These are phyloP conservation scores for Trichosporon ovoides DNA, from an alignment of 1,284 basidiomycete species.

Conservation along the genomic window DNA sequence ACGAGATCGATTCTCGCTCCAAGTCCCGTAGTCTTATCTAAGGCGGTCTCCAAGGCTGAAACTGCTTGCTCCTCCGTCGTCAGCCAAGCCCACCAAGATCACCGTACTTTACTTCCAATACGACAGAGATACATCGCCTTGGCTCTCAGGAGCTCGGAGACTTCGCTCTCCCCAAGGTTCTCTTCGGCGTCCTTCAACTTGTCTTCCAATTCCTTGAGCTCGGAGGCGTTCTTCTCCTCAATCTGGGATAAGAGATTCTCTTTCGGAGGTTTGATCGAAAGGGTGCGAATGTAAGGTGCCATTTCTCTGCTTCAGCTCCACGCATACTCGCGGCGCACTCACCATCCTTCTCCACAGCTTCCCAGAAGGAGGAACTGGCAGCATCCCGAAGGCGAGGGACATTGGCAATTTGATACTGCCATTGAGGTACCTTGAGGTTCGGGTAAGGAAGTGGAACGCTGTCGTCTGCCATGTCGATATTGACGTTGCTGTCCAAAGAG, in stretches of 20 bases:
- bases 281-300: slow-evolving; percentile 63
- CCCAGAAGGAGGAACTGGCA: slow-evolving; percentile 62
- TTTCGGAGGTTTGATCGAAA: slow-evolving; percentile 51
- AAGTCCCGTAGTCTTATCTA: slow-evolving; percentile 88
- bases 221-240: slow-evolving; percentile 68
- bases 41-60: slow-evolving; percentile 73
- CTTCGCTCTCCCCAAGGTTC: slow-evolving; percentile 89
- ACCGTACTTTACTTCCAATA: slow-evolving; percentile 81
- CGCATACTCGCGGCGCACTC: slow-evolving; percentile 33
- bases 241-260: slow-evolving; percentile 61
- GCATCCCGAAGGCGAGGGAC: slow-evolving; percentile 62
- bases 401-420: slow-evolving; percentile 66
- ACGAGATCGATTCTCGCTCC: slow-evolving; percentile 91
- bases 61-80: slow-evolving; percentile 61
- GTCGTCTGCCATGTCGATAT: slow-evolving; percentile 72
- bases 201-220: slow-evolving; percentile 71
- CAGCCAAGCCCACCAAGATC: background rate
- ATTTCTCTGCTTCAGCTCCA: slow-evolving; percentile 56
- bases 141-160: slow-evolving; percentile 79
- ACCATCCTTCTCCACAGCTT: slow-evolving; percentile 81
- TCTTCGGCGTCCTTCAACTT: slow-evolving; percentile 79
- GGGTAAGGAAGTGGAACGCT: slow-evolving; percentile 70
- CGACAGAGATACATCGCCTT: slow-evolving; percentile 78
- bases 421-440: slow-evolving; percentile 72
- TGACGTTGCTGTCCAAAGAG: no score